phyloP scores from a whole-genome alignment of 345 rosid genomes.

The Citrus unshiu region DNA sequence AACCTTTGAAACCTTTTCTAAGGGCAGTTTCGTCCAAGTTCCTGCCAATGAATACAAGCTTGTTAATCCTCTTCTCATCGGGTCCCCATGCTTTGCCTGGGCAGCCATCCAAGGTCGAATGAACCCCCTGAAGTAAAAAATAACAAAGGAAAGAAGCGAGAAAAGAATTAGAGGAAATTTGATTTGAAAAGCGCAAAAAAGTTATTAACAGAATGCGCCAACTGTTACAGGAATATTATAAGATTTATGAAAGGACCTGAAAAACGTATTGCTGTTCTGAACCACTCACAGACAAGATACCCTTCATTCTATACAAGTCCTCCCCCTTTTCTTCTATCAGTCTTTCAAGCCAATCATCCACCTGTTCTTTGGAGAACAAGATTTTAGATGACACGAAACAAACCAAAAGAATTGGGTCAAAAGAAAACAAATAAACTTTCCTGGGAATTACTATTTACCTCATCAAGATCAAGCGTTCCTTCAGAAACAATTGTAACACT shows the following conservation, averaged over 20 bases:
- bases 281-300: conserved; percentile 43
- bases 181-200: not conserved
- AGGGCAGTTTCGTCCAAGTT: conserved; percentile 56
- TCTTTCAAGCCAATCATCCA: conserved; percentile 79
- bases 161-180: not conserved
- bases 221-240: not conserved
- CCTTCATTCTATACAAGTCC: conserved; percentile 75
- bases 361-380: conserved; percentile 30
- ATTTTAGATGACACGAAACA: not conserved
- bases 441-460: conserved; percentile 34
- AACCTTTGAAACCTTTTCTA: conserved; percentile 63
- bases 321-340: conserved; percentile 65
- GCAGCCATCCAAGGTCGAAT: conserved; percentile 56
- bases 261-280: conserved; percentile 55
- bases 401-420: not conserved
- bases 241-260: conserved; percentile 38
- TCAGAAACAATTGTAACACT: conserved; percentile 66
- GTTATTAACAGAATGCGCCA: not conserved
- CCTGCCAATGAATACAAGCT: conserved; percentile 66
- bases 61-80: conserved; percentile 60
- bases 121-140: conserved; percentile 42
- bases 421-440: not conserved
- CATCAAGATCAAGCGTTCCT: conserved; percentile 73
- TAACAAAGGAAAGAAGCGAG: not conserved
- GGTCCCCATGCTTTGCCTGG: conserved; percentile 57